These are phyloP conservation scores for Schizophyllum amplum DNA, from an alignment of 1,284 basidiomycete genomes.

Conservation along the genomic window DNA sequence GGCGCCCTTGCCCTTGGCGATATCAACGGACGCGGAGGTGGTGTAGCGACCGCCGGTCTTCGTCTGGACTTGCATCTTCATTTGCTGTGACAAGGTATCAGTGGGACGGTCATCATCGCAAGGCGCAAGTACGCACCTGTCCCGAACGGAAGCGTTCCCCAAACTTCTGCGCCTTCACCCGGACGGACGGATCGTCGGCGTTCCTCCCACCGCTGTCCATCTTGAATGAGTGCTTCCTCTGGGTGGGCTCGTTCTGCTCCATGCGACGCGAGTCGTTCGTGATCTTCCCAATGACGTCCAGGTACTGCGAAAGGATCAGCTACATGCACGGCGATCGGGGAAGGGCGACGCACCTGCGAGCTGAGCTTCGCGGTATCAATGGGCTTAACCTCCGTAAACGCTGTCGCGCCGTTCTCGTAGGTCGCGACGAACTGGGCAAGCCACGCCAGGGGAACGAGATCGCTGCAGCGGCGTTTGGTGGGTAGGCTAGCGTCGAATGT, in stretches of 20 bases:
- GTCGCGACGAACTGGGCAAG: conserved; percentile 35
- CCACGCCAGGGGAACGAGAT: conserved; percentile 46
- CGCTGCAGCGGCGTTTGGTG: conserved; percentile 16
- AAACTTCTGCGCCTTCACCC: conserved; percentile 5
- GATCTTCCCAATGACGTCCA: conserved; percentile 31
- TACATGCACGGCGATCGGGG: background rate
- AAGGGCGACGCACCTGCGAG: conserved; percentile 20
- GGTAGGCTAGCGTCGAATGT: background rate
- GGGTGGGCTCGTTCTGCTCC: conserved; percentile 35
- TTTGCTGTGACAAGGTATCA: conserved; percentile 15
- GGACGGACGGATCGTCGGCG: background rate
- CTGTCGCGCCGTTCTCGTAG: conserved; percentile 25
- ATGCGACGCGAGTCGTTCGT: conserved; percentile 39
- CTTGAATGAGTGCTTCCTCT: conserved; percentile 30
- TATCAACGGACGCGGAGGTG: conserved; percentile 5
- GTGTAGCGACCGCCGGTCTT: conserved; percentile 13
- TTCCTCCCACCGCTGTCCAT: conserved; percentile 14
- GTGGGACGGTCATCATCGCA: background rate
- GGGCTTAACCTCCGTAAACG: conserved; percentile 28
- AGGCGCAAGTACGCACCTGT: conserved; percentile 14
- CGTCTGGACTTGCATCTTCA: conserved; percentile 18
- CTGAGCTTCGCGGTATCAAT: conserved; percentile 35
- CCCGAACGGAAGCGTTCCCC: conserved; percentile 31
- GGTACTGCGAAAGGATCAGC: conserved; percentile 4
- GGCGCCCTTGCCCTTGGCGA: conserved; percentile 12